These are phyloP conservation scores for Suillus brevipes DNA, from an alignment of 768 basidiomycete species.

Conservation along the genomic window DNA sequence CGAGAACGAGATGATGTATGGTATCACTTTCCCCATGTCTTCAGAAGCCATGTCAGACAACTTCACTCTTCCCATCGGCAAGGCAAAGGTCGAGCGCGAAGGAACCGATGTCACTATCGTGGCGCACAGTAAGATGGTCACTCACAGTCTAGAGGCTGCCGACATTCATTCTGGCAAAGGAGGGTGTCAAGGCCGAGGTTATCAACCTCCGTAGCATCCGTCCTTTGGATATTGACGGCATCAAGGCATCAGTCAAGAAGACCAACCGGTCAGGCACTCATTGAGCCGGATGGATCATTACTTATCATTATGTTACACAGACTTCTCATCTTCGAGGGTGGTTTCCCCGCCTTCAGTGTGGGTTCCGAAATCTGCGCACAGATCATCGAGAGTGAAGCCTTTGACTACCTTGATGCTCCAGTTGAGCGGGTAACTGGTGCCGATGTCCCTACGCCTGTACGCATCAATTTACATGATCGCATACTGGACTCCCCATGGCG, in stretches of 20 bases:
- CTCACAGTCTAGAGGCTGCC: conserved; percentile 92
- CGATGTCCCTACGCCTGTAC: conserved; percentile 93
- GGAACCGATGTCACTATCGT: conserved; percentile 95
- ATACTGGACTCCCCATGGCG: neutral
- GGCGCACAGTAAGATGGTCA: conserved; percentile 98
- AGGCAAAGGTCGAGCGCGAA: conserved; percentile 92
- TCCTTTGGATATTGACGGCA: conserved; percentile 96
- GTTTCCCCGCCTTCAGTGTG: conserved; percentile 98
- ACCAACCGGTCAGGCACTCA: conserved; percentile 74
- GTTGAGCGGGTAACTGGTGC: conserved; percentile 98
- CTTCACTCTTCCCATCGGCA: conserved; percentile 95
- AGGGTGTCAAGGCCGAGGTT: conserved; percentile 96
- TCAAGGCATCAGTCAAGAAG: conserved; percentile 97
- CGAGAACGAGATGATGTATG: conserved; percentile 99
- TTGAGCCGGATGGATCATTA: neutral
- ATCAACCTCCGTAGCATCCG: conserved; percentile 96
- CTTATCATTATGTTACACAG: conserved; percentile 44
- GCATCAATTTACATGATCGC: conserved; percentile 30
- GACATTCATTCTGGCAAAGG: conserved; percentile 90
- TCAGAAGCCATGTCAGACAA: conserved; percentile 92
- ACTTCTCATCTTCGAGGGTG: conserved; percentile 93
- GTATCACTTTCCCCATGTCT: conserved; percentile 95
- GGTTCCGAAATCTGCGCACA: conserved; percentile 98
- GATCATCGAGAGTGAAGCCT: conserved; percentile 95
- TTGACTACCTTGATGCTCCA: conserved; percentile 97